Base-by-base conservation (phyloP, 1,284 basidiomycete species). In the Trichosporon coremiiforme region DNA sequence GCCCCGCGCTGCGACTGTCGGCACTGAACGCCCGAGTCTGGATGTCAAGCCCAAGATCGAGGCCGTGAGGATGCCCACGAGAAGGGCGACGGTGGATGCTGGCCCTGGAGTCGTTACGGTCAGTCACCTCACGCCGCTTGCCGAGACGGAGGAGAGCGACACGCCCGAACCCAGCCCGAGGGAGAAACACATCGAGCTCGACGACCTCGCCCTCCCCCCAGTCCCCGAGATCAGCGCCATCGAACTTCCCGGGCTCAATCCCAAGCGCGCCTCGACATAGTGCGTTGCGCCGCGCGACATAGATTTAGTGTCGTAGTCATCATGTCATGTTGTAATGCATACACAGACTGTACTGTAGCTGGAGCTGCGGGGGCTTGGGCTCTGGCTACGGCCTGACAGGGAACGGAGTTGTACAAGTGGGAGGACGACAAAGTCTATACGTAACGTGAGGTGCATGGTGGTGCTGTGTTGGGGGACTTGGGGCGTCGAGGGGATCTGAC, bases 261-360 rank as follows among this genome's bases (percentile, higher is more conserved):
- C 55, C 31, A n/a, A 33, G 57, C 29, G 31, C 31, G 29, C 31
- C 4, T 33, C 29, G 31, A n/a, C 57, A 4, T 62, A 35, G 17
- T 12, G 36, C 13, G 36, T 38, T 10, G 10, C 9, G 10, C 9
- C 12, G 36, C 36, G 13, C 36, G 10, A 38, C 10, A 38, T 38
- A 38, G 7, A 35, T 6, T 12, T 38, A 38, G 10, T 13, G 13
- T 3, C 36, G 36, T 38, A 38, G 36, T 38, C 7, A 35, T 35
- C 33, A 38, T 33, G 29, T 62, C 31, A 33, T 62, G 31, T 33
- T 62, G 17, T 62, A 62, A 60, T 62, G 57, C 57, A 62, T 62
- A 62, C 57, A 62, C 57, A 62, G 25, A 17, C n/a, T 62, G 29
- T 33, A 33, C 41, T 38, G 36, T 38, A 38, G 36, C 36, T 38